These are phyloP conservation scores for Phaeosphaeriaceae sp. DNA, from an alignment of 2,329 filamentous ascomycete species.

Conservation along the genomic window DNA sequence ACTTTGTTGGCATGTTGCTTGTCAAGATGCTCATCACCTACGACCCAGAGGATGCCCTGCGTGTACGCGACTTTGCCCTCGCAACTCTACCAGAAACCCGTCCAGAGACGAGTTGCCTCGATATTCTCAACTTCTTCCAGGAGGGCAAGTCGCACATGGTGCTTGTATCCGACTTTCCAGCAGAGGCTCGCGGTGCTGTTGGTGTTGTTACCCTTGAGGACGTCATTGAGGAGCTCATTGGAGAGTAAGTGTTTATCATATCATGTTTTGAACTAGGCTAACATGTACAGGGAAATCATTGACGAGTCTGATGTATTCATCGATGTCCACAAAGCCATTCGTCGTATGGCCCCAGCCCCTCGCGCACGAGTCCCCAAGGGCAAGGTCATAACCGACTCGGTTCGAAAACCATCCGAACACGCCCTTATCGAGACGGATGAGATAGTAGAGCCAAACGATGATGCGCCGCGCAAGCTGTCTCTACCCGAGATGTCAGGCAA, in stretches of 20 bases:
- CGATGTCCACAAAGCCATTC: slow-evolving; percentile 97
- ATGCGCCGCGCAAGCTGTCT: slow-evolving; percentile 35
- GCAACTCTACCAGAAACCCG: slow-evolving; percentile 94
- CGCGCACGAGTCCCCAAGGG: slow-evolving; percentile 71
- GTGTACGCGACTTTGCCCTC: slow-evolving; percentile 87
- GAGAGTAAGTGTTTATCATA: slow-evolving; percentile 73
- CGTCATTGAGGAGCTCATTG: slow-evolving; percentile 97
- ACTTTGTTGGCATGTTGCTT: slow-evolving; percentile 96
- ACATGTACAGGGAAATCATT: slow-evolving; percentile 79
- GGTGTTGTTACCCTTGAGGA: slow-evolving; percentile 97
- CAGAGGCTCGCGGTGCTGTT: slow-evolving; percentile 87
- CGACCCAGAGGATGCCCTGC: slow-evolving; percentile 88
- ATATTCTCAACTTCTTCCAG: slow-evolving; percentile 99
- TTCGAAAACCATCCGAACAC: slow-evolving; percentile 33
- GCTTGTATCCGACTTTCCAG: slow-evolving; percentile 86
- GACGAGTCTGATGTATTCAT: slow-evolving; percentile 99
- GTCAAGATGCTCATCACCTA: slow-evolving; percentile 99
- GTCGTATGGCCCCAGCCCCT: slow-evolving; percentile 83
- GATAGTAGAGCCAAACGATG: slow-evolving; percentile 24
- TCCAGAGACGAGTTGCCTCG: slow-evolving; percentile 93
- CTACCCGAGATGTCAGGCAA: slow-evolving; percentile 34
- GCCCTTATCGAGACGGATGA: slow-evolving; percentile 23
- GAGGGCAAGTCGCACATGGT: slow-evolving; percentile 99
- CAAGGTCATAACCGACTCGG: slow-evolving; percentile 56
- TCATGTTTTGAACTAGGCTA: slow-evolving; percentile 2